Conservation (phyloP, 2,329 filamentous ascomycete genomes). For the Colletotrichum horii region DNA sequence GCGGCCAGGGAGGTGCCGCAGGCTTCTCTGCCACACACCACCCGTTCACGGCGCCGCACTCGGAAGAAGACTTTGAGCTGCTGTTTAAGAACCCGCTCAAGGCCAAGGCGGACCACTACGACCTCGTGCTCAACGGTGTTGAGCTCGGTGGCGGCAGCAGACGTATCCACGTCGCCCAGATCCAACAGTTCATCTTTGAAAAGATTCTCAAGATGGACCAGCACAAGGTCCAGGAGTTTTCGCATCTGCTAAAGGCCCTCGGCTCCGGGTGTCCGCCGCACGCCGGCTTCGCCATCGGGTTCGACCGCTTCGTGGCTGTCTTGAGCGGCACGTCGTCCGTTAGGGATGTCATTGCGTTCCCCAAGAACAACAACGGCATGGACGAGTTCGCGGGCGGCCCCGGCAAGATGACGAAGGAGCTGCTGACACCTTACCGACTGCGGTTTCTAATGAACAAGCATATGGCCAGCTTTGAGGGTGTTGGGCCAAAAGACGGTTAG, state of each 20-base stretch:
- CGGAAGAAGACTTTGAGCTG: conserved; percentile 72
- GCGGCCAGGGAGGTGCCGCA: conserved; percentile 75
- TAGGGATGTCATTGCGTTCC: conserved; percentile 94
- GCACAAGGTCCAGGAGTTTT: conserved; percentile 78
- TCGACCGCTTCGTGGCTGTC: conserved; percentile 84
- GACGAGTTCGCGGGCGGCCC: conserved; percentile 85
- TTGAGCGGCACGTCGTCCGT: conserved; percentile 80
- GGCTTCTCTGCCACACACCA: conserved; percentile 91
- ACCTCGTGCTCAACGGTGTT: conserved; percentile 93
- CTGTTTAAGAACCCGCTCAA: conserved; percentile 74
- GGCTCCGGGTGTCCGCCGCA: conserved; percentile 90
- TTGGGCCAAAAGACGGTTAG: too few species aligned
- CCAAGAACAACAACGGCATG: conserved; percentile 89
- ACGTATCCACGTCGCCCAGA: conserved; percentile 83
- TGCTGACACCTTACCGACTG: too few species aligned
- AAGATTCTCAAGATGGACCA: conserved; percentile 81
- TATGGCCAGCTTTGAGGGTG: too few species aligned
- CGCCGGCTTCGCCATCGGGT: conserved; percentile 90
- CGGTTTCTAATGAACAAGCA: too few species aligned
- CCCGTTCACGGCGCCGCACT: conserved; percentile 89
- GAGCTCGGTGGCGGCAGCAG: conserved; percentile 93
- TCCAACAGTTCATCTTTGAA: conserved; percentile 86
- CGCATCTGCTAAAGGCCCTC: conserved; percentile 83
- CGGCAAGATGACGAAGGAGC: conserved; percentile 65
- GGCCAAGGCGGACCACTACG: conserved; percentile 87